These are phyloP conservation scores for Primulina huaijiensis DNA, from an alignment of 257 asterid genomes.

Conservation along the genomic window DNA sequence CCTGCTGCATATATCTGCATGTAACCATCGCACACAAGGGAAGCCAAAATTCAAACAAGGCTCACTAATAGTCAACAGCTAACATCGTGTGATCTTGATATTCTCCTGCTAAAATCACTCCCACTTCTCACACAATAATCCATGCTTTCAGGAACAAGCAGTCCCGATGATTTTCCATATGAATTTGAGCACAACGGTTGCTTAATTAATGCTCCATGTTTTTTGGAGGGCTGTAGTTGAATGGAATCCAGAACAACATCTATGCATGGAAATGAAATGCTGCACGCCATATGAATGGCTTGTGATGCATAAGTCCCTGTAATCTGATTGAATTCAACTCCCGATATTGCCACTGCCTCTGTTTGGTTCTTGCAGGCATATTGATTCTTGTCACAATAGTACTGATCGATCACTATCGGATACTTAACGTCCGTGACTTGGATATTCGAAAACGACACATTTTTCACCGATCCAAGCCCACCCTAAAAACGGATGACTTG, in stretches of 20 bases:
- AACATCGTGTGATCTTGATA: slow-evolving; percentile 55
- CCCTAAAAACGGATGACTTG: slow-evolving; percentile 38
- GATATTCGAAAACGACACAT: slow-evolving; percentile 59
- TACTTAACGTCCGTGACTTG: slow-evolving; percentile 53
- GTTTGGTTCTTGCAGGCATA: slow-evolving; percentile 61
- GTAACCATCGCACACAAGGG: too few relatives aligned
- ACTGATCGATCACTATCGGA: slow-evolving; percentile 76
- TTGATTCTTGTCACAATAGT: slow-evolving; percentile 57
- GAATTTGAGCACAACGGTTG: slow-evolving; percentile 58
- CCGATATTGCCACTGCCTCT: slow-evolving; percentile 64
- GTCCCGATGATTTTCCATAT: slow-evolving; percentile 59
- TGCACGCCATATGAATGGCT: slow-evolving; percentile 74
- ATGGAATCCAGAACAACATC: slow-evolving; percentile 48
- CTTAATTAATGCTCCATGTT: slow-evolving; percentile 23
- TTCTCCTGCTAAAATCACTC: slow-evolving; percentile 43
- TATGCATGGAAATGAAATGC: slow-evolving; percentile 61
- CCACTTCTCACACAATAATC: slow-evolving; percentile 66
- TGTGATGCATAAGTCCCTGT: slow-evolving; percentile 60
- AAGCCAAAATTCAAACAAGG: too few relatives aligned
- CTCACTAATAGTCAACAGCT: slow-evolving; percentile 30
- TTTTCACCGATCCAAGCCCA: slow-evolving; percentile 63
- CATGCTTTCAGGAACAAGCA: slow-evolving; percentile 55
- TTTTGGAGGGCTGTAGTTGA: slow-evolving; percentile 39
- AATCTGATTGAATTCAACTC: slow-evolving; percentile 49
- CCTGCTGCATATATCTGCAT: too few relatives aligned